These are phyloP conservation scores for Penicillium maclennaniae DNA, from an alignment of 495 filamentous ascomycete genomes.

Conservation along the genomic window DNA sequence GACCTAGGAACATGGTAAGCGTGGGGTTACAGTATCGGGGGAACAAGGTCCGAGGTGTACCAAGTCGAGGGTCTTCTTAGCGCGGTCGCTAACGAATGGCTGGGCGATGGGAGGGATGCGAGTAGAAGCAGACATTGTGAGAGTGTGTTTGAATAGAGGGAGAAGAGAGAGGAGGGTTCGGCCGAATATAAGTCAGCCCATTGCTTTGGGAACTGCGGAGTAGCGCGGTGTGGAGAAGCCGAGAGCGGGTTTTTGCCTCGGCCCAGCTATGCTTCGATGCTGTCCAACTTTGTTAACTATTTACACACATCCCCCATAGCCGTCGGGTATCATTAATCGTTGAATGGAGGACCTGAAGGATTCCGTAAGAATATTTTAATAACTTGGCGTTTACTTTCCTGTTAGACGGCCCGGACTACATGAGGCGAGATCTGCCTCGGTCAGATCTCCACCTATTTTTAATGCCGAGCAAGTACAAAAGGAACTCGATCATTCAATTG, in stretches of 20 bases:
- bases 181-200: constrained; percentile 21
- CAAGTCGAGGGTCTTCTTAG: constrained; percentile 67
- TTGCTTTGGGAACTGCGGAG: constrained; percentile 22
- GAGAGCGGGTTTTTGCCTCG: constrained; percentile 28
- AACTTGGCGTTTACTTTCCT: not conserved
- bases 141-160: not conserved
- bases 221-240: constrained; percentile 26
- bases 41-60: constrained; percentile 28
- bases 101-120: constrained; percentile 66
- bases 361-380: not conserved
- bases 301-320: not conserved
- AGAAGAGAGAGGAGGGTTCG: constrained; percentile 1
- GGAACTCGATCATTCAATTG: constrained; percentile 8
- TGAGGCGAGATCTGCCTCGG: constrained; percentile 7
- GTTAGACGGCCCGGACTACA: not conserved
- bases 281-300: not conserved
- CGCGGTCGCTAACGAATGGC: constrained; percentile 70
- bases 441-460: constrained; percentile 9
- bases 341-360: not conserved
- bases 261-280: constrained; percentile 7
- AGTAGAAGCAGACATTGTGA: constrained; percentile 57
- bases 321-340: not conserved
- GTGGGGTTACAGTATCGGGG: not conserved
- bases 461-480: not conserved
- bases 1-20: constrained; percentile 46